phyloP scores from a whole-genome alignment of 805 yeast genomes.

The Cyberlindnera mrakii region DNA sequence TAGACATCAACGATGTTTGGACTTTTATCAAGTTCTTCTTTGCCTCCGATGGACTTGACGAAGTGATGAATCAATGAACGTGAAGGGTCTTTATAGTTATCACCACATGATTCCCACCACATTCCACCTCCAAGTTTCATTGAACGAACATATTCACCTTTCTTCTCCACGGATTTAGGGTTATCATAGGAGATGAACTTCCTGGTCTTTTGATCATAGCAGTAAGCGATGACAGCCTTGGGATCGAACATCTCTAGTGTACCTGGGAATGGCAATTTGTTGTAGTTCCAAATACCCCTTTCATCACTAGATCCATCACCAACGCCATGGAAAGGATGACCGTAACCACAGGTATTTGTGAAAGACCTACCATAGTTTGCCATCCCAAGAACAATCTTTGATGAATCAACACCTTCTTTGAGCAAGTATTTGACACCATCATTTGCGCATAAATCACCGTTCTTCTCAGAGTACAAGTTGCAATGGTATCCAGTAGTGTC shows the following conservation, averaged over 20 bases:
- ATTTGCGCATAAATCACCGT: conserved; percentile 41
- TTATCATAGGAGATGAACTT: conserved; percentile 65
- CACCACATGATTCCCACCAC: conserved; percentile 95
- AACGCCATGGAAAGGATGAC: conserved; percentile 37
- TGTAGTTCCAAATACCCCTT: conserved; percentile 47
- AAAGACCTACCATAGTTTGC: conserved; percentile 76
- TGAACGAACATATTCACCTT: conserved; percentile 51
- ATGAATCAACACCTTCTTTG: conserved; percentile 34
- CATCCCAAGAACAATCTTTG: conserved; percentile 72
- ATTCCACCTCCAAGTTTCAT: conserved; percentile 72
- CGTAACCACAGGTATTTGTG: conserved; percentile 35
- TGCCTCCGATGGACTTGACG: conserved; percentile 25
- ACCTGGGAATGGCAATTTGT: conserved; percentile 42
- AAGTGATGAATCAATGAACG: conserved; percentile 42
- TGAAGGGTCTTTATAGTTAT: conserved; percentile 29
- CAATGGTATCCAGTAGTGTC: conserved; percentile 58
- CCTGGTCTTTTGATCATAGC: conserved; percentile 33
- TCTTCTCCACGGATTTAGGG: conserved; percentile 40
- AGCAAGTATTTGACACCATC: conserved; percentile 41
- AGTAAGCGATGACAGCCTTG: conserved; percentile 46
- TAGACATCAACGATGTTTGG: conserved; percentile 8
- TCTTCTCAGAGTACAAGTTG: conserved; percentile 39
- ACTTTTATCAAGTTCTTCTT: conserved; percentile 5
- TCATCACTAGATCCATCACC: conserved; percentile 39
- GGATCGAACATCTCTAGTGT: conserved; percentile 47